These are phyloP conservation scores for Schizochytrium sp. DNA, from an alignment of 108 stramenopile genomes.

Conservation along the genomic window DNA sequence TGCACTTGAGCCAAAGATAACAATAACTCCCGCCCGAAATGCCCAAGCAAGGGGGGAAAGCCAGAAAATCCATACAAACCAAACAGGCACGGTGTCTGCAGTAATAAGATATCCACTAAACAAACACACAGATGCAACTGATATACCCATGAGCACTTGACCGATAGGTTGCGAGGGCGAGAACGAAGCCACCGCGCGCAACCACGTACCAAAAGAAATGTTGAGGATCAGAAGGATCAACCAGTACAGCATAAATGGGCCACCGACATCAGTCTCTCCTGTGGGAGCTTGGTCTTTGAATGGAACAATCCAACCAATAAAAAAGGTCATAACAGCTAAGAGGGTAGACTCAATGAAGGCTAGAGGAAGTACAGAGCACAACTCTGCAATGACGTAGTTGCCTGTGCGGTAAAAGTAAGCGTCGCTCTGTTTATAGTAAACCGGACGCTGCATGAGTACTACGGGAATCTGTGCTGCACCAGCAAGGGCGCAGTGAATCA, in stretches of 20 bases:
- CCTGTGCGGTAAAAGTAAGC: slow-evolving; percentile 85
- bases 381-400: not conserved
- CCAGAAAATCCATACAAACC: slow-evolving; percentile 23
- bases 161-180: slow-evolving; percentile 61
- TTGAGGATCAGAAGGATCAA: not conserved
- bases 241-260: not conserved
- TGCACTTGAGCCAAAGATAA: not conserved
- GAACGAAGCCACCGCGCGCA: slow-evolving; percentile 65
- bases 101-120: slow-evolving; percentile 38
- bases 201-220: slow-evolving; percentile 14
- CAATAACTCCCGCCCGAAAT: not conserved
- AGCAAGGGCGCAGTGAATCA: not conserved
- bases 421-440: slow-evolving; percentile 90
- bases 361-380: not conserved
- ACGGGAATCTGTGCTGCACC: slow-evolving; percentile 42
- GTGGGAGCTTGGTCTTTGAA: not conserved
- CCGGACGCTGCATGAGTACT: slow-evolving; percentile 74
- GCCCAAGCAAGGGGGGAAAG: slow-evolving; percentile 33
- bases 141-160: not conserved
- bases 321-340: slow-evolving; percentile 24
- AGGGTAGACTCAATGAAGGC: not conserved
- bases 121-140: not conserved
- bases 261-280: not conserved
- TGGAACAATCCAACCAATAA: not conserved
- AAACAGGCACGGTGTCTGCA: not conserved